Evolutionary conservation across 1,284 basidiomycete genomes (phyloP).

Genomic region (Heterobasidion parviporum): DNA sequence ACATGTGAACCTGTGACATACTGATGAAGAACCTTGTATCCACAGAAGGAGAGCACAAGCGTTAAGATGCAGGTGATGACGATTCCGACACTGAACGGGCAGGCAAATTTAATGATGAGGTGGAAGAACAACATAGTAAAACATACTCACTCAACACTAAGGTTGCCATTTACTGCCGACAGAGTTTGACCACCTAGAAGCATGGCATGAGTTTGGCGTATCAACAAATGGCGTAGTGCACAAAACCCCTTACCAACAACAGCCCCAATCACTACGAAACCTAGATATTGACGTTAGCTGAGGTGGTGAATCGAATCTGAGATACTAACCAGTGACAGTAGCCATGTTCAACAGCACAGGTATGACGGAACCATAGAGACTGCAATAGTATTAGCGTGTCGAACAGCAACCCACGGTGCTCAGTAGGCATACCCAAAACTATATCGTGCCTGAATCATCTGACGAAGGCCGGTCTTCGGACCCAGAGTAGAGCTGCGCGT

Average conservation of each 20-base stretch:
- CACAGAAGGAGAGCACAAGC: constrained; percentile 76
- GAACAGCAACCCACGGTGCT: background rate
- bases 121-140: background rate
- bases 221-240: constrained; percentile 15
- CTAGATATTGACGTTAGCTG: background rate
- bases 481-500: constrained; percentile 70
- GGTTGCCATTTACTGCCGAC: constrained; percentile 54
- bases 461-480: constrained; percentile 80
- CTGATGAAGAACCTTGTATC: constrained; percentile 69
- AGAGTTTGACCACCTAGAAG: constrained; percentile 79
- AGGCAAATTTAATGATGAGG: constrained; percentile 1
- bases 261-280: background rate
- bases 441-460: constrained; percentile 78
- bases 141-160: constrained; percentile 56
- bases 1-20: constrained; percentile 14
- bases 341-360: constrained; percentile 60
- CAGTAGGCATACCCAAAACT: constrained; percentile 55
- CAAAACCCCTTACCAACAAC: constrained; percentile 63
- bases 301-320: background rate
- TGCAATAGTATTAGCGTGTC: constrained; percentile 18
- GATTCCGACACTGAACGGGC: constrained; percentile 68
- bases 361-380: constrained; percentile 60
- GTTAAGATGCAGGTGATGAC: constrained; percentile 77
- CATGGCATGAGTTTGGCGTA: constrained; percentile 46
- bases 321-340: constrained; percentile 60